phyloP scores from a whole-genome alignment of 2,329 filamentous ascomycete species.

The Fusarium hostae region DNA sequence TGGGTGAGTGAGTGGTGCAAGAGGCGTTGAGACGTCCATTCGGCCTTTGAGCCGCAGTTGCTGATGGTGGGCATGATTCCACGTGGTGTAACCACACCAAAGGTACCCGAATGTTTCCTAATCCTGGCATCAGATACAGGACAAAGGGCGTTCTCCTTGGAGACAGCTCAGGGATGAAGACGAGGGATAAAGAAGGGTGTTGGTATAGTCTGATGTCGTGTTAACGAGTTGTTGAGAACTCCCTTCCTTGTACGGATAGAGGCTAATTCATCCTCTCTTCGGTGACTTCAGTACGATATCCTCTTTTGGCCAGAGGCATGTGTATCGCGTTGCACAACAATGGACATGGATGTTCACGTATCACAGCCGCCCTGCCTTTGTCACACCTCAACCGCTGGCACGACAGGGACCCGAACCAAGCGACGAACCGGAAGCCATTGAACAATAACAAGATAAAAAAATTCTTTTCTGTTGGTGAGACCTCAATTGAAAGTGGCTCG shows the following conservation, averaged over 20 bases:
- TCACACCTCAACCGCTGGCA: slow-evolving; percentile 19
- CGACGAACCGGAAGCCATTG: slow-evolving; percentile 20
- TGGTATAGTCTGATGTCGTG: slow-evolving; percentile 6
- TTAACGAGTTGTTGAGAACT: slow-evolving; percentile 10
- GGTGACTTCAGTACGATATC: slow-evolving; percentile 5
- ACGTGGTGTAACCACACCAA: slow-evolving; percentile 44
- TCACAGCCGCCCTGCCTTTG: slow-evolving; percentile 32
- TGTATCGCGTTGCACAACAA: slow-evolving; percentile 29
- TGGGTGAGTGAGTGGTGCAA: not conserved
- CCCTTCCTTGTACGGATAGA: slow-evolving; percentile 11
- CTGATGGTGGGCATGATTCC: slow-evolving; percentile 33
- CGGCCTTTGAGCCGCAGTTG: slow-evolving; percentile 36
- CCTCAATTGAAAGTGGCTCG: slow-evolving; percentile 19
- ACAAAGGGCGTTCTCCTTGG: not conserved
- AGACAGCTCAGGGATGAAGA: slow-evolving; percentile 1
- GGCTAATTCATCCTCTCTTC: slow-evolving; percentile 7
- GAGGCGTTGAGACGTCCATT: slow-evolving; percentile 32
- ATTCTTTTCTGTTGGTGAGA: slow-evolving; percentile 23
- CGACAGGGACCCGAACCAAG: slow-evolving; percentile 30
- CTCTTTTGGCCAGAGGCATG: slow-evolving; percentile 17
- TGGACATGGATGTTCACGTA: slow-evolving; percentile 15
- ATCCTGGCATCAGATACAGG: slow-evolving; percentile 17
- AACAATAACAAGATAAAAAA: slow-evolving; percentile 1
- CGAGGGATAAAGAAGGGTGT: slow-evolving; percentile 11
- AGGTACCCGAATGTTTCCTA: slow-evolving; percentile 8